Conservation (phyloP, 257 asterid genomes). For the Agastache rugosa region DNA sequence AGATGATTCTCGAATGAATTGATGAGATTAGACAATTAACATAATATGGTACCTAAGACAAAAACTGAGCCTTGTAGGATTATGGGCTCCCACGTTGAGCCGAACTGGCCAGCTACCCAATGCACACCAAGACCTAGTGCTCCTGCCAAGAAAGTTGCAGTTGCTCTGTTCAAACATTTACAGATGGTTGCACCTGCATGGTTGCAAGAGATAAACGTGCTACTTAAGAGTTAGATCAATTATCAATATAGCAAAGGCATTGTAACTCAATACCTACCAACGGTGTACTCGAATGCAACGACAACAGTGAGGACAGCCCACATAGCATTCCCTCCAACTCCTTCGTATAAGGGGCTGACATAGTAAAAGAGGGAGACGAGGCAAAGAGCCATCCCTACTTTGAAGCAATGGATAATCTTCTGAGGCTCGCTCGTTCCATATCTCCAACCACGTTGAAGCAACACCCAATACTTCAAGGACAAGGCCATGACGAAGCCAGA, state of each 20-base stretch:
- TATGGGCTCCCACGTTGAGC: constrained; percentile 55
- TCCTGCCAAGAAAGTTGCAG: constrained; percentile 67
- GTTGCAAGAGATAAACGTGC: not conserved
- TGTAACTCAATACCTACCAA: constrained; percentile 49
- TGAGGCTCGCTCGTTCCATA: constrained; percentile 55
- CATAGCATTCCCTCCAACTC: constrained; percentile 84
- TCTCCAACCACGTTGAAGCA: constrained; percentile 52
- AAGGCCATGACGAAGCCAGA: constrained; percentile 31
- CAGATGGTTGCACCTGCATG: constrained; percentile 64
- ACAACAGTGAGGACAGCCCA: constrained; percentile 85
- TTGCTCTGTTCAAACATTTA: constrained; percentile 64
- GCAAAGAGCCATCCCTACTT: constrained; percentile 72
- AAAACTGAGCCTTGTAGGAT: constrained; percentile 69
- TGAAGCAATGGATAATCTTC: constrained; percentile 62
- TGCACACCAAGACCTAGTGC: constrained; percentile 70
- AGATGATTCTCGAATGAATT: not conserved
- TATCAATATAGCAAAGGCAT: not conserved
- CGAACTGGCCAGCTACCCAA: constrained; percentile 65
- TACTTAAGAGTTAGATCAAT: not conserved
- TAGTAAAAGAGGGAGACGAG: constrained; percentile 69
- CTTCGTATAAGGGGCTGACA: constrained; percentile 70
- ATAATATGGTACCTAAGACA: constrained; percentile 48
- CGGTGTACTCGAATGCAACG: constrained; percentile 68
- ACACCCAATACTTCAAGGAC: constrained; percentile 34
- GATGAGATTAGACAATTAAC: not conserved